A percentile compares a stretch with the other conserved stretches of the same genome.
These are phyloP conservation scores for Aspergillus neotritici DNA, from an alignment of 2,329 filamentous ascomycete species.

Conservation along the genomic window DNA sequence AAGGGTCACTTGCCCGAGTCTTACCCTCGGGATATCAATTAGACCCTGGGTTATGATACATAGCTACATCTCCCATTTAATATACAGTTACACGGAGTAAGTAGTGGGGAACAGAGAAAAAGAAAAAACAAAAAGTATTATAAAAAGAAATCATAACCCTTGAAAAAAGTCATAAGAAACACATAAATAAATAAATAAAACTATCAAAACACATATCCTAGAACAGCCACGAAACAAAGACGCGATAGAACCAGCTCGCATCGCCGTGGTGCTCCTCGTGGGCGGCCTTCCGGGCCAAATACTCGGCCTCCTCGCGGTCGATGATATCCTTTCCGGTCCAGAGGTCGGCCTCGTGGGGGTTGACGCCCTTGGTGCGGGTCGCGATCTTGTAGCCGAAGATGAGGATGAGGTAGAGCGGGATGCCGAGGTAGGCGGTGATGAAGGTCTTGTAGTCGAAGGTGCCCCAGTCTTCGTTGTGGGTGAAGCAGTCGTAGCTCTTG, in stretches of 20 bases:
- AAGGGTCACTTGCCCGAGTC: no score
- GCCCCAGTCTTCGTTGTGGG: conserved; percentile 43
- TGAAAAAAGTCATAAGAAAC: background rate
- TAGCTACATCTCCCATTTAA: no score
- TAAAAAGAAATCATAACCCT: background rate
- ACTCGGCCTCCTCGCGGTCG: conserved; percentile 66
- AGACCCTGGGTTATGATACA: no score
- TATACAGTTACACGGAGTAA: background rate
- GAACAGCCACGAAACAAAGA: conserved; percentile 58
- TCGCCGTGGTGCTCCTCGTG: conserved; percentile 31
- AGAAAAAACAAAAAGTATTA: conserved; percentile 2
- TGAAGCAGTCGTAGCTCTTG: conserved; percentile 76
- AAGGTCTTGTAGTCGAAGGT: conserved; percentile 69
- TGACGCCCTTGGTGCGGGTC: conserved; percentile 51
- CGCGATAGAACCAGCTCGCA: conserved; percentile 52
- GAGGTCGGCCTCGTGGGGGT: conserved; percentile 59
- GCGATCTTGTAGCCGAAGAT: conserved; percentile 63
- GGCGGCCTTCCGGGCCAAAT: conserved; percentile 52
- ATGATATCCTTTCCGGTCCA: conserved; percentile 68
- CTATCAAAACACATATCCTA: conserved; percentile 23
- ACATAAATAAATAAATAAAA: background rate
- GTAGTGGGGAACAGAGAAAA: background rate
- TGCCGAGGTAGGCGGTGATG: conserved; percentile 70
- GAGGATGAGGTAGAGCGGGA: conserved; percentile 65
- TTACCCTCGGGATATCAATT: no score